phyloP scores from a whole-genome alignment of 1,284 basidiomycete genomes.

The Neonothopanus nambi region DNA sequence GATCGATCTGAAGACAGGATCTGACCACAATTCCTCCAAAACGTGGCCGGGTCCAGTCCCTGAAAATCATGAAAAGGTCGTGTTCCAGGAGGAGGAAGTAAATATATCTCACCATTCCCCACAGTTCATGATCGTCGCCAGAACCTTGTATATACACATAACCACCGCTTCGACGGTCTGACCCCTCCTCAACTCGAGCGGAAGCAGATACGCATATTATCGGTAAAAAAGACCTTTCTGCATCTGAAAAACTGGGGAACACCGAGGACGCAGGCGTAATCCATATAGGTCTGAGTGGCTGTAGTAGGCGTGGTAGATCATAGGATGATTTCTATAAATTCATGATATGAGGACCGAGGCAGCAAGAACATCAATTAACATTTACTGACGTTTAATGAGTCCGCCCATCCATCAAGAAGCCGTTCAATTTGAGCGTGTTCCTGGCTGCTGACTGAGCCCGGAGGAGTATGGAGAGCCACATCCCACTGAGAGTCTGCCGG shows the following conservation, averaged over 20 bases:
- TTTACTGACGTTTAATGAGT: constrained; percentile 52
- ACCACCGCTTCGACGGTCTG: constrained; percentile 58
- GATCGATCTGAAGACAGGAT: constrained; percentile 52
- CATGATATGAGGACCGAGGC: not conserved
- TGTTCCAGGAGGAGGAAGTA: too few species aligned
- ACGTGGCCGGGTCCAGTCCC: constrained; percentile 73
- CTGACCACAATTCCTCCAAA: constrained; percentile 60
- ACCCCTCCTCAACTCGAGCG: constrained; percentile 55
- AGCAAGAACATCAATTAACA: not conserved
- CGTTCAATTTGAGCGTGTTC: constrained; percentile 76
- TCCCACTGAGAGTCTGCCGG: constrained; percentile 46
- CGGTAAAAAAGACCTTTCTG: constrained; percentile 49
- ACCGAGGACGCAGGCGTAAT: constrained; percentile 56
- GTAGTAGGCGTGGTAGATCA: constrained; percentile 42
- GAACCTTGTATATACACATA: constrained; percentile 87
- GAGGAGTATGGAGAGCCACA: constrained; percentile 62
- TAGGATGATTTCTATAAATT: constrained; percentile 53
- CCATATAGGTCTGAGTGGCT: constrained; percentile 69
- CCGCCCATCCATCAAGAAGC: constrained; percentile 66
- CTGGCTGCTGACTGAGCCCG: constrained; percentile 60
- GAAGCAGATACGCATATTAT: constrained; percentile 82
- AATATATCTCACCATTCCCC: constrained; percentile 63
- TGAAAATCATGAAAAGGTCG: constrained; percentile 24
- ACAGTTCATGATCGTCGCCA: constrained; percentile 87
- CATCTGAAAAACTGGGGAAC: constrained; percentile 39